Percentiles rank a stretch among this genome's conserved stretches.
phyloP scores from a whole-genome alignment of 2,329 filamentous ascomycete genomes.

The Celoporthe dispersa region DNA sequence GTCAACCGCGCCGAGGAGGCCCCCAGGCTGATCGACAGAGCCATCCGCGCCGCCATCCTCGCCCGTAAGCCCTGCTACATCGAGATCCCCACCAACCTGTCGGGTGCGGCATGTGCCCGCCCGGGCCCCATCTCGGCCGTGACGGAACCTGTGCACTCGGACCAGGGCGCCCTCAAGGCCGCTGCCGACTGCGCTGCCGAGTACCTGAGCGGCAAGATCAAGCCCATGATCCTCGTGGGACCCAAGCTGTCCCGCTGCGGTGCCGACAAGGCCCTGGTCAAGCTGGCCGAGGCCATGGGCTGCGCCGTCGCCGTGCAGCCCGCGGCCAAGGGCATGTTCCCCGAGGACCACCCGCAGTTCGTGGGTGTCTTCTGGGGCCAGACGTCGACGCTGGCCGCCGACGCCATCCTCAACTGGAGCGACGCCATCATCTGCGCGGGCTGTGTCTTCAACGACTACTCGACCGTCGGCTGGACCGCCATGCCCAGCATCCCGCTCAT shows the following conservation, averaged over 20 bases:
- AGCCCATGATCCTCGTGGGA: conserved; percentile 36
- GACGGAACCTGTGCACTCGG: conserved; percentile 31
- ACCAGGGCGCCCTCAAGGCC: conserved; percentile 33
- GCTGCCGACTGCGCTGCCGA: conserved; percentile 33
- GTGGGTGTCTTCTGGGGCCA: conserved; percentile 37
- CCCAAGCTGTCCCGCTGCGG: conserved; percentile 33
- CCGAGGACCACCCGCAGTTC: conserved; percentile 36
- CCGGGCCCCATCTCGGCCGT: conserved; percentile 36
- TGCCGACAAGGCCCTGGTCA: conserved; percentile 33
- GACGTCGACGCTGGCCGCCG: conserved; percentile 35
- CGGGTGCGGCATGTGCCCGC: conserved; percentile 35
- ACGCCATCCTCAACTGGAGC: conserved; percentile 36
- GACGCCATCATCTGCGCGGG: conserved; percentile 37
- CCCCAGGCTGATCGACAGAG: conserved; percentile 36
- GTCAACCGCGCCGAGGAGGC: conserved; percentile 35
- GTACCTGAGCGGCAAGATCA: conserved; percentile 35
- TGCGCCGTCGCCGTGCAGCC: conserved; percentile 37
- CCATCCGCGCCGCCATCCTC: conserved; percentile 35
- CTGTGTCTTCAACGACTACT: conserved; percentile 37
- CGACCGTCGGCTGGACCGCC: conserved; percentile 37
- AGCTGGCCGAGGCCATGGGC: conserved; percentile 36
- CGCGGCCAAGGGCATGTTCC: conserved; percentile 39
- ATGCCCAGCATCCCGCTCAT: conserved; percentile 36
- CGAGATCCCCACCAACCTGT: conserved; percentile 37
- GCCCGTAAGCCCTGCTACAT: conserved; percentile 36